These are phyloP conservation scores for Paragyromitra xinjiangensis DNA, from an alignment of 495 filamentous ascomycete genomes.

Conservation along the genomic window DNA sequence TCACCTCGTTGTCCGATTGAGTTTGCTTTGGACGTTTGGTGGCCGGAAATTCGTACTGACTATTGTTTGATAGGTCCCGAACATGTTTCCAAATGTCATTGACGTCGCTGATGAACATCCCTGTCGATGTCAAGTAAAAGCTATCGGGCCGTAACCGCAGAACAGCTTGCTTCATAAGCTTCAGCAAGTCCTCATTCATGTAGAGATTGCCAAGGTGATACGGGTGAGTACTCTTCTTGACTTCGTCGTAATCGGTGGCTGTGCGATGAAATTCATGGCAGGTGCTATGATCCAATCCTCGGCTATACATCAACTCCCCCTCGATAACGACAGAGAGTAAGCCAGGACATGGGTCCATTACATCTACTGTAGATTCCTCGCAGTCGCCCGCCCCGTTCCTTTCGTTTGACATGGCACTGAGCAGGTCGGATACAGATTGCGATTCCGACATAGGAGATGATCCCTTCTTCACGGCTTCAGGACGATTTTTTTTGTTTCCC, in stretches of 20 bases:
- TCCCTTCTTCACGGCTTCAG: slow-evolving; percentile 9
- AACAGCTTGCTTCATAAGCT: not conserved
- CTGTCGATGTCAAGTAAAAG: not conserved
- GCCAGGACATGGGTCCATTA: not conserved
- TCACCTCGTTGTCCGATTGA: not conserved
- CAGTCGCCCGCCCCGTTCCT: not conserved
- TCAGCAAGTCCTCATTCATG: not conserved
- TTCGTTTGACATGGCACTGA: not conserved
- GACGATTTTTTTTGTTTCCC: slow-evolving; percentile 12
- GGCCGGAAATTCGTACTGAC: not conserved
- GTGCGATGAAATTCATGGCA: not conserved
- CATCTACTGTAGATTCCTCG: not conserved
- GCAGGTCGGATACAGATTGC: slow-evolving; percentile 18
- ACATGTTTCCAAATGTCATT: not conserved
- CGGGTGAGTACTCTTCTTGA: not conserved
- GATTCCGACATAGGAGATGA: slow-evolving; percentile 13
- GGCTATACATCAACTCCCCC: not conserved
- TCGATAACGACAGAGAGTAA: not conserved
- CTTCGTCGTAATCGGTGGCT: not conserved
- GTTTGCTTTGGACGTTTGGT: not conserved
- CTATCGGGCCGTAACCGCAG: slow-evolving; percentile 1
- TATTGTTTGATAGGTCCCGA: not conserved
- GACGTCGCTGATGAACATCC: not conserved
- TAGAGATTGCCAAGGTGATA: not conserved
- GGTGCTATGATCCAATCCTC: not conserved